A percentile compares a stretch with the other conserved stretches of the same genome.
Evolutionary conservation across 2,329 filamentous ascomycete genomes (phyloP).

Genomic region (Lasiodiplodia citricola): DNA sequence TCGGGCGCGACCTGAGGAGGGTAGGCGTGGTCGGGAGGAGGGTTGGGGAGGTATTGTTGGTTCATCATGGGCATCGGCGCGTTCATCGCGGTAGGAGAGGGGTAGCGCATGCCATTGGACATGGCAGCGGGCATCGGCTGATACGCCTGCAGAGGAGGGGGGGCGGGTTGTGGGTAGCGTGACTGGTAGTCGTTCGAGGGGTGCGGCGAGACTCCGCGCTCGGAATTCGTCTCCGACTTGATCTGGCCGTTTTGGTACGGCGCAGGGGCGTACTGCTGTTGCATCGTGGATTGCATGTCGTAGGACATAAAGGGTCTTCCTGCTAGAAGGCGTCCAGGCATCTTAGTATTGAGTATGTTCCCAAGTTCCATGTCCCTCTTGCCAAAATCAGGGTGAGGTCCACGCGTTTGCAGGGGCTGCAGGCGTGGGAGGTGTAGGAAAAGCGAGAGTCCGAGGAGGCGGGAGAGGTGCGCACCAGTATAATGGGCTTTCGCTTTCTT

Average conservation of each 20-base stretch:
- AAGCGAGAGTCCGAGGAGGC: slow-evolving; percentile 26
- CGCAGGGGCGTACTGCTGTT: slow-evolving; percentile 52
- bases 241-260: slow-evolving; percentile 56
- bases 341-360: slow-evolving; percentile 50
- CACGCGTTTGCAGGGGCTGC: slow-evolving; percentile 26
- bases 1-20: slow-evolving; percentile 39
- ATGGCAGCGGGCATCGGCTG: slow-evolving; percentile 56
- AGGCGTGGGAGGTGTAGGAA: slow-evolving; percentile 25
- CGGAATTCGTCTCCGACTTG: slow-evolving; percentile 64
- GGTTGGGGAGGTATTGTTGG: slow-evolving; percentile 59
- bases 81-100: slow-evolving; percentile 58
- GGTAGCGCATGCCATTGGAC: slow-evolving; percentile 59
- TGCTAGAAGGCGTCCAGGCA: slow-evolving; percentile 45
- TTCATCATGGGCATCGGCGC: slow-evolving; percentile 61
- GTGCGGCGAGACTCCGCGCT: slow-evolving; percentile 62
- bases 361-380: slow-evolving; percentile 45
- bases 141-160: slow-evolving; percentile 57
- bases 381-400: slow-evolving; percentile 28
- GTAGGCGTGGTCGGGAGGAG: slow-evolving; percentile 53
- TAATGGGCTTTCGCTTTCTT: slow-evolving; percentile 24
- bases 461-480: slow-evolving; percentile 28
- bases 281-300: slow-evolving; percentile 50
- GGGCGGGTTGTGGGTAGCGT: slow-evolving; percentile 62
- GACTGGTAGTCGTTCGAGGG: slow-evolving; percentile 59
- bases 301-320: slow-evolving; percentile 36